Evolutionary conservation across 805 yeast species (phyloP).

Genomic region (Barnettozyma sp.): DNA sequence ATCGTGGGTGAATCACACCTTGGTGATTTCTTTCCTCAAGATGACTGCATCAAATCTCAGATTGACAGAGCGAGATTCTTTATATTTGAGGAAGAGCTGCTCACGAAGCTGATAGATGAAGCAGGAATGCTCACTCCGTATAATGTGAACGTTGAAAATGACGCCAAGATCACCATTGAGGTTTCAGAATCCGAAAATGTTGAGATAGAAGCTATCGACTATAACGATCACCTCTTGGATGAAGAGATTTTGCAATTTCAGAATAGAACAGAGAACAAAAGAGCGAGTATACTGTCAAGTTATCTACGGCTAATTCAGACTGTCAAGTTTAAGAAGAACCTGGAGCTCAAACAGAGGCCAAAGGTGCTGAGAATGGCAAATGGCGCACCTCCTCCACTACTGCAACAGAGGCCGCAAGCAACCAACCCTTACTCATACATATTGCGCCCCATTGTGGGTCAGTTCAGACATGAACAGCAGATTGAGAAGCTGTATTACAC

Average conservation of each 20-base stretch:
- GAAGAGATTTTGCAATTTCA: constrained; percentile 26
- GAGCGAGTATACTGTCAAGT: constrained; percentile 30
- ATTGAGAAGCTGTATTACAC: constrained; percentile 22
- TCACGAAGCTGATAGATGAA: constrained; percentile 70
- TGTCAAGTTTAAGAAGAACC: constrained; percentile 33
- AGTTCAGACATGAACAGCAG: constrained; percentile 46
- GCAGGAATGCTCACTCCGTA: constrained; percentile 61
- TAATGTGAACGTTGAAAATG: constrained; percentile 58
- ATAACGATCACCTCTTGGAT: constrained; percentile 29
- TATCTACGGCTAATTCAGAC: constrained; percentile 31
- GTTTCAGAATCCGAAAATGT: constrained; percentile 51
- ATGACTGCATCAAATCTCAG: constrained; percentile 42
- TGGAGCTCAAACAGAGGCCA: constrained; percentile 23
- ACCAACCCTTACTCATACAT: constrained; percentile 39
- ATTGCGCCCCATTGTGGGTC: constrained; percentile 52
- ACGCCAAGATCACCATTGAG: constrained; percentile 59
- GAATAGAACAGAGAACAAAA: constrained; percentile 30
- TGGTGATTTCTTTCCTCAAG: constrained; percentile 16
- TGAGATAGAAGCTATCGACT: constrained; percentile 60
- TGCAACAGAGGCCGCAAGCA: constrained; percentile 7
- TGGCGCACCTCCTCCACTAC: background rate
- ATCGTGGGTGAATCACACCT: constrained; percentile 50
- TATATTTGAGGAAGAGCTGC: constrained; percentile 85
- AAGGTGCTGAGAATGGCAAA: constrained; percentile 12
- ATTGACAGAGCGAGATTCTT: constrained; percentile 63